Conservation (phyloP, 2,329 filamentous ascomycete species). For the Cladosporium colombiae region DNA sequence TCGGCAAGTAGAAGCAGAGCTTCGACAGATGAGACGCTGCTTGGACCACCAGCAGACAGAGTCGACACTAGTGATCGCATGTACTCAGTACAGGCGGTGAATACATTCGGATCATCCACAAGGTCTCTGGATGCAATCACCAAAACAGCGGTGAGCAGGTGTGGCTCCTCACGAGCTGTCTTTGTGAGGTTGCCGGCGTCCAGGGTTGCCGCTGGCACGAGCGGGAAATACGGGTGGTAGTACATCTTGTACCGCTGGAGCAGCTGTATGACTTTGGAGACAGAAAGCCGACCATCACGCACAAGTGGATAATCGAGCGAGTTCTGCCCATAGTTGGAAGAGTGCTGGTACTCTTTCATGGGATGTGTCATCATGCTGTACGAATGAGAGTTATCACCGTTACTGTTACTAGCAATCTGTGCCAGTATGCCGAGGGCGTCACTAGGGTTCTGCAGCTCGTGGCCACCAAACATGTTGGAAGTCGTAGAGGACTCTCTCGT, state of each 20-base stretch:
- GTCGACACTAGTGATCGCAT: constrained; percentile 70
- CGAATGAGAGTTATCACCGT: constrained; percentile 31
- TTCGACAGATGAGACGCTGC: constrained; percentile 70
- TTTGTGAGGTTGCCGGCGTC: constrained; percentile 55
- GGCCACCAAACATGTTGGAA: constrained; percentile 25
- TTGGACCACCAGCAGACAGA: constrained; percentile 66
- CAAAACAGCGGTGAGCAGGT: constrained; percentile 69
- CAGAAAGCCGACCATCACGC: constrained; percentile 43
- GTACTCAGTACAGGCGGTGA: constrained; percentile 66
- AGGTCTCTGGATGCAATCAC: constrained; percentile 72
- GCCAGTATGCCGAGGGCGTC: constrained; percentile 52
- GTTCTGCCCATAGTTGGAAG: constrained; percentile 31
- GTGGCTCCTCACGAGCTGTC: constrained; percentile 62
- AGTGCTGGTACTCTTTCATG: constrained; percentile 14
- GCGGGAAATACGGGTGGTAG: constrained; percentile 70
- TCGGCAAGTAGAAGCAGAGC: constrained; percentile 69
- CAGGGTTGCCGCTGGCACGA: constrained; percentile 64
- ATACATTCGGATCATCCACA: constrained; percentile 62
- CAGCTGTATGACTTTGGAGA: constrained; percentile 54
- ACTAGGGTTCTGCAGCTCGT: constrained; percentile 50
- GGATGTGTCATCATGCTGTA: constrained; percentile 16
- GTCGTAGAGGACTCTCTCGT: constrained; percentile 35
- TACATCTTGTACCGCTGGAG: constrained; percentile 62
- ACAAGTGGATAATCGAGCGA: constrained; percentile 46
- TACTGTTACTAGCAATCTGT: constrained; percentile 42